Evolutionary conservation across 371 early-diverging fungal species (phyloP).

Genomic region (Apophysomyces trapeziformis): DNA sequence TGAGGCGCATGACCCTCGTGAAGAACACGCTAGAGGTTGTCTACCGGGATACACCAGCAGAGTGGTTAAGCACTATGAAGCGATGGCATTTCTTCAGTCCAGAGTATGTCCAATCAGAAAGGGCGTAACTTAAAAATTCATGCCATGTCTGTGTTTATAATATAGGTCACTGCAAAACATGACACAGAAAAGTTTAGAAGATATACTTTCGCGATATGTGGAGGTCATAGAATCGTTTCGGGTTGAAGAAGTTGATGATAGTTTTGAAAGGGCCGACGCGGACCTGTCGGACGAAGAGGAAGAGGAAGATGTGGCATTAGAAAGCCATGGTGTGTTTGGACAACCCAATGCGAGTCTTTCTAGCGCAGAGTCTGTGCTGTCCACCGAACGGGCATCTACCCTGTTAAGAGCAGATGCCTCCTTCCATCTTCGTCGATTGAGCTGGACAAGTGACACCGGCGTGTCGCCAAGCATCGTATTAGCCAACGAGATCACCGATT

Average conservation of each 20-base stretch:
- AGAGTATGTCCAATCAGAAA: constrained; percentile 24
- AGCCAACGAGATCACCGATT: constrained; percentile 52
- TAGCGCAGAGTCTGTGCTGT: neutral
- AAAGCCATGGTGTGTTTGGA: constrained; percentile 19
- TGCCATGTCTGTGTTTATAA: constrained; percentile 1
- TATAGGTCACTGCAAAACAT: constrained; percentile 2
- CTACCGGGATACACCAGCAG: constrained; percentile 24
- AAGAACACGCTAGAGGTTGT: constrained; percentile 28
- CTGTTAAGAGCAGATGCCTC: neutral
- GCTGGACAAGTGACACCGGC: constrained; percentile 35
- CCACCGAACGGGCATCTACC: neutral
- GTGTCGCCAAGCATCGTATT: constrained; percentile 9
- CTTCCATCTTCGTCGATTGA: constrained; percentile 15
- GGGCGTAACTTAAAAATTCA: constrained; percentile 13
- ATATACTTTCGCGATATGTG: constrained; percentile 16
- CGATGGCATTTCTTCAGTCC: constrained; percentile 35
- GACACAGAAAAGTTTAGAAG: constrained; percentile 17
- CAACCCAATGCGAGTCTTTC: constrained; percentile 23
- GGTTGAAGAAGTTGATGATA: neutral
- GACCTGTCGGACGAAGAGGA: constrained; percentile 15
- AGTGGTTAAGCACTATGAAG: constrained; percentile 23
- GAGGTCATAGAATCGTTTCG: neutral
- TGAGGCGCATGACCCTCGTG: constrained; percentile 29
- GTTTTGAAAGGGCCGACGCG: neutral
- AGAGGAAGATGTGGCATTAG: constrained; percentile 1